Conservation (phyloP, 371 early-diverging fungal genomes). For the Mortierella sp. region DNA sequence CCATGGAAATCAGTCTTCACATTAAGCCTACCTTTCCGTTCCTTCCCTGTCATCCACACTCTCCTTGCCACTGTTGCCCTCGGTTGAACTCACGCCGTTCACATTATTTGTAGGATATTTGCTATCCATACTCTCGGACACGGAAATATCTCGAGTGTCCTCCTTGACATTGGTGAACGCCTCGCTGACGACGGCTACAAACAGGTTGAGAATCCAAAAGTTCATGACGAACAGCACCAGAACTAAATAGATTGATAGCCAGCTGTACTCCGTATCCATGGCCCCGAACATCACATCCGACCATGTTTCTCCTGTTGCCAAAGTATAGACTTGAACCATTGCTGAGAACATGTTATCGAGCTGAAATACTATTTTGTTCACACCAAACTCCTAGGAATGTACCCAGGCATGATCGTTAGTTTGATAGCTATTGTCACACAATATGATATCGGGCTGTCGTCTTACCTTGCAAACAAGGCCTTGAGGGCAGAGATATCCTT, state of each 20-base stretch:
- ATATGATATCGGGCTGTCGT: too few relatives aligned
- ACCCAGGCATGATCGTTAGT: too few relatives aligned
- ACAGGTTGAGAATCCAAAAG: constrained; percentile 76
- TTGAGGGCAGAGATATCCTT: too few relatives aligned
- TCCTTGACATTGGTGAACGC: constrained; percentile 66
- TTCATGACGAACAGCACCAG: constrained; percentile 73
- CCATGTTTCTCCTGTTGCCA: constrained; percentile 67
- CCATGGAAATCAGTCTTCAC: too few relatives aligned
- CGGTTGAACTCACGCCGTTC: too few relatives aligned
- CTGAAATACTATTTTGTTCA: constrained; percentile 55
- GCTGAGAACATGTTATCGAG: constrained; percentile 70
- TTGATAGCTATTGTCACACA: too few relatives aligned
- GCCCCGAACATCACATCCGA: constrained; percentile 75
- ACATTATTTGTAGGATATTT: too few relatives aligned
- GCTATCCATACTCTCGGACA: constrained; percentile 64
- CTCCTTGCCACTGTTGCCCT: too few relatives aligned
- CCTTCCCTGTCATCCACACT: too few relatives aligned
- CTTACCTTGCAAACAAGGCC: too few relatives aligned
- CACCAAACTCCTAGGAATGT: constrained; percentile 46
- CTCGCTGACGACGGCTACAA: constrained; percentile 78
- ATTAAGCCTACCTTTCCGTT: too few relatives aligned
- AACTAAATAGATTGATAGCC: constrained; percentile 69
- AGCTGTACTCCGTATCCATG: constrained; percentile 72
- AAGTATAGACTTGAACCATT: constrained; percentile 67
- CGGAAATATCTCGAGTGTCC: constrained; percentile 52